Percentiles rank a stretch among this genome's conserved stretches.
phyloP scores from a whole-genome alignment of 23 red algal species.

The Gracilaria gracilis region DNA sequence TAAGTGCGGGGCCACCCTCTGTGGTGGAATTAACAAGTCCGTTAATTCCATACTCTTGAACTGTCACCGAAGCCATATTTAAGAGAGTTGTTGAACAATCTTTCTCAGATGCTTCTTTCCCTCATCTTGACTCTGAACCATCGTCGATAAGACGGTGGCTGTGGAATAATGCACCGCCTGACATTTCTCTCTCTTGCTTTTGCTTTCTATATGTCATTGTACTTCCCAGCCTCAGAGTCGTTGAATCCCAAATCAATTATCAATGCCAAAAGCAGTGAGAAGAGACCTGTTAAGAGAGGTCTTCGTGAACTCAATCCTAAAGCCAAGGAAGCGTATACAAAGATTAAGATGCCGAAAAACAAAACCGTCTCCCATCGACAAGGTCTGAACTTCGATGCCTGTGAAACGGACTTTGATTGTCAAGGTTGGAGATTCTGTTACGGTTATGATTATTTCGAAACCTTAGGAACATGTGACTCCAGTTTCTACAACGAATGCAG shows the following conservation, averaged over 20 bases:
- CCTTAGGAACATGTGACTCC: not conserved
- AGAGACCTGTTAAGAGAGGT: not conserved
- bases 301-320: not conserved
- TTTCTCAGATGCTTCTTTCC: too few species aligned
- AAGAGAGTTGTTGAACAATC: too few species aligned
- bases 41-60: too few species aligned
- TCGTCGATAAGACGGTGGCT: too few species aligned
- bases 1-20: too few species aligned
- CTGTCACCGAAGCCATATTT: too few species aligned
- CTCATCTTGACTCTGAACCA: too few species aligned
- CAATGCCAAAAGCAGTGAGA: not conserved
- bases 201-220: not conserved
- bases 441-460: not conserved
- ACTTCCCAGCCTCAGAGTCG: not conserved
- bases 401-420: not conserved
- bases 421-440: not conserved
- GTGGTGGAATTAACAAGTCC: too few species aligned
- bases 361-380: not conserved
- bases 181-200: not conserved
- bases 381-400: not conserved
- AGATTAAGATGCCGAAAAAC: not conserved
- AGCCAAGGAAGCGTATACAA: not conserved
- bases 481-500: not conserved
- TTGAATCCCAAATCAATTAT: not conserved
- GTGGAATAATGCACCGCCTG: not conserved